Percentiles rank a stretch among this genome's conserved stretches.
phyloP scores from a whole-genome alignment of 345 rosid genomes.

The Sonneratia alba region DNA sequence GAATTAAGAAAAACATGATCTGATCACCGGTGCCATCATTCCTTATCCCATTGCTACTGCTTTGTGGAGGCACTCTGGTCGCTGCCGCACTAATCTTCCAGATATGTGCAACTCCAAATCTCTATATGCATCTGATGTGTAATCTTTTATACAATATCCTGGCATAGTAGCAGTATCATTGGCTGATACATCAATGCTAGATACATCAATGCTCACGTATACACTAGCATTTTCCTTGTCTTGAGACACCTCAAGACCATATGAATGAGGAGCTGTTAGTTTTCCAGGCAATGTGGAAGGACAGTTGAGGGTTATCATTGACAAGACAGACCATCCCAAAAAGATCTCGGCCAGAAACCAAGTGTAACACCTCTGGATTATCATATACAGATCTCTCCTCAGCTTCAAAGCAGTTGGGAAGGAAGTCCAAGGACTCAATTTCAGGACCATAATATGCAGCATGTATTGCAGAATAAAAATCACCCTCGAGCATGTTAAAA shows the following conservation, averaged over 20 bases:
- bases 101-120: slow-evolving; percentile 71
- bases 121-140: slow-evolving; percentile 61
- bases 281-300: slow-evolving; percentile 32
- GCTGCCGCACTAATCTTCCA: slow-evolving; percentile 77
- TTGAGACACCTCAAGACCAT: slow-evolving; percentile 17
- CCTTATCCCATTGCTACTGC: slow-evolving; percentile 19
- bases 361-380: slow-evolving; percentile 69
- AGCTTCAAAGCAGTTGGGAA: slow-evolving; percentile 89
- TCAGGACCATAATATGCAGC: slow-evolving; percentile 77
- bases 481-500: slow-evolving; percentile 66
- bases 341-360: slow-evolving; percentile 86
- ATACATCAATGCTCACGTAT: slow-evolving; percentile 12
- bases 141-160: slow-evolving; percentile 16
- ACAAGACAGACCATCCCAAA: slow-evolving; percentile 81
- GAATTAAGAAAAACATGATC: slow-evolving; percentile 66
- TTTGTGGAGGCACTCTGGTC: slow-evolving; percentile 59
- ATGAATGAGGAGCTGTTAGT: slow-evolving; percentile 30
- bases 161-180: slow-evolving; percentile 21
- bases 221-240: slow-evolving; percentile 21
- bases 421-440: slow-evolving; percentile 69
- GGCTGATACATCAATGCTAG: slow-evolving; percentile 11
- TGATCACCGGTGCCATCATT: slow-evolving; percentile 46
- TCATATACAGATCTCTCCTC: slow-evolving; percentile 85
- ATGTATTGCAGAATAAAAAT: slow-evolving; percentile 74
- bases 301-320: slow-evolving; percentile 37